Percentiles rank a stretch among this genome's conserved stretches.
Conservation (phyloP, 2,329 filamentous ascomycete species). For the Fusarium palustre region DNA sequence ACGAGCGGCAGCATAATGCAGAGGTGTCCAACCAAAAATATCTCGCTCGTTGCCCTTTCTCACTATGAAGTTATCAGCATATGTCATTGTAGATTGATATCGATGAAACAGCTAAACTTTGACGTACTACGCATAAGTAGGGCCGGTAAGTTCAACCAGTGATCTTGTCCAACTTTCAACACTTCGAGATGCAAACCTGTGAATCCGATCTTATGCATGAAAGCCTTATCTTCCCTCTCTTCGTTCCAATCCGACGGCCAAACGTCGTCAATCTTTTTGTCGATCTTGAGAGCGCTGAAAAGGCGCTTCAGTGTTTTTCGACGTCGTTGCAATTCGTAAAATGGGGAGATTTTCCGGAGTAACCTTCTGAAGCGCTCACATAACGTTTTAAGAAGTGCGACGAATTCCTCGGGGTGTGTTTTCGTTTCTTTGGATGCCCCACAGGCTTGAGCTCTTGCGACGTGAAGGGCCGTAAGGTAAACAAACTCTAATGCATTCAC, state of each 20-base stretch:
- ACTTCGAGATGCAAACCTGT: background rate
- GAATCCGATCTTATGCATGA: background rate
- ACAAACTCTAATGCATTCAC: background rate
- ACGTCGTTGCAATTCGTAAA: background rate
- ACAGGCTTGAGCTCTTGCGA: fast-evolving
- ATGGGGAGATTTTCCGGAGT: background rate
- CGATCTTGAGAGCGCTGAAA: background rate
- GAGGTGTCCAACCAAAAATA: background rate
- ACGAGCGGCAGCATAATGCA: background rate
- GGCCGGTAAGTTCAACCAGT: background rate
- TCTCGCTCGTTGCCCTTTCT: background rate
- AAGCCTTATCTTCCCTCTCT: background rate
- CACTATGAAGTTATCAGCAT: too few species aligned
- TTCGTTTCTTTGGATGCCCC: fast-evolving
- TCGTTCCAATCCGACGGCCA: background rate
- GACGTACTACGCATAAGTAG: background rate
- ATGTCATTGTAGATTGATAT: too few species aligned
- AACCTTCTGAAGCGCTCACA: fast-evolving
- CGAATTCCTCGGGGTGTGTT: background rate
- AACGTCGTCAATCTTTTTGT: background rate
- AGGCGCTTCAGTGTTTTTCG: fast-evolving
- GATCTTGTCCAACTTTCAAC: background rate
- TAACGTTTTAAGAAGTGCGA: fast-evolving
- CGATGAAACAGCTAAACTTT: too few species aligned
- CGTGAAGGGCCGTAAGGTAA: background rate